Base-by-base conservation (phyloP, 805 yeast genomes). In the Schizosaccharomyces octosporus region DNA sequence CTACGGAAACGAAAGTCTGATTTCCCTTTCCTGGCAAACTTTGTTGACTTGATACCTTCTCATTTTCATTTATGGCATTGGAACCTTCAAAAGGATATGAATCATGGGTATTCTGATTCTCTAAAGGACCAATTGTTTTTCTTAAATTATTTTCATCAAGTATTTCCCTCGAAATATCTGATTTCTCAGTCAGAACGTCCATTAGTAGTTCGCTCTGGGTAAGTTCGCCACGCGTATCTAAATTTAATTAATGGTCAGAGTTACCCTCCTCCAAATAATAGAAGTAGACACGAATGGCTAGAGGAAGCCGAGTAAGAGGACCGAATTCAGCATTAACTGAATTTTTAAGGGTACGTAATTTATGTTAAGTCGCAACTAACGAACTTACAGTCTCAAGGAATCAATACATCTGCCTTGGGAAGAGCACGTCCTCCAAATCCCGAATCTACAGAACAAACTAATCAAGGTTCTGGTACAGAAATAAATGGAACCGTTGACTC, bases 261-360 rank as follows among this genome's bases (percentile, higher is more conserved):
- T 36, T 36, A 55, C n/a, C 59, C 59, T 31, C 41, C 7, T 9
- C 59, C 19, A n/a, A 32, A n/a, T 36, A 19, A 9, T 7, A 19
- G 17, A n/a, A 5, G 7, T 31, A n/a, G 11, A n/a, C 32, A 11
- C 19, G 21, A 57, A 57, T 57, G 60, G 32, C 60, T 17, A 55
- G 43, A 19, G 24, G 51, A 36, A 39, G 48, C 19, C 60, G 60
- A 9, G 60, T 57, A 17, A 27, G 60, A 27, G 60, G 60, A 21
- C 60, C 60, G 7, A 65, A 63, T 59, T 65, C 66, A 21, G 66
- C 66, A 5, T 60, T 65, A 48, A 65, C 66, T 17, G 66, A 64
- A 61, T 65, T 64, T 39, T 61, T 65, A 48, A 61, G 66, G 43
- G 66, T 64, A 59, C 11, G 57, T 29, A n/a, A n/a, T 61, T 59